Percentiles rank a stretch among this genome's conserved stretches.
These are phyloP conservation scores for Lasiodiplodia sp. DNA, from an alignment of 2,329 filamentous ascomycete species.

Conservation along the genomic window DNA sequence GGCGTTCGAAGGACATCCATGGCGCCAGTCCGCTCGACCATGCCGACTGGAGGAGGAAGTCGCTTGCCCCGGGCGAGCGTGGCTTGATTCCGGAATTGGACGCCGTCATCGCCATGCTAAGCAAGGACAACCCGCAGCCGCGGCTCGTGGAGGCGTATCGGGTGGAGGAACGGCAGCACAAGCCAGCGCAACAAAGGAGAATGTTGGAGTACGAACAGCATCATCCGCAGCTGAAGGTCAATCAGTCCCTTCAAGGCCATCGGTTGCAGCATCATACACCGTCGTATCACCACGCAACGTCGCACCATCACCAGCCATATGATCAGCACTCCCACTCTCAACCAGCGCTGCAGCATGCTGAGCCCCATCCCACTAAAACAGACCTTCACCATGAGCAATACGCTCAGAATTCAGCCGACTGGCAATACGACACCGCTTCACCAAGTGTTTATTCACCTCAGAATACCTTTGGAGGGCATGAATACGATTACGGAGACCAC, in stretches of 20 bases:
- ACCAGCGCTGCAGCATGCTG: neutral
- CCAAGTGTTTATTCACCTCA: neutral
- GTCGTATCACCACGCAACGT: neutral
- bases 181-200: neutral
- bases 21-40: neutral
- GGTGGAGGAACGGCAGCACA: neutral
- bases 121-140: neutral
- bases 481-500: neutral
- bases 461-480: neutral
- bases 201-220: neutral
- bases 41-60: neutral
- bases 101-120: conserved; percentile 1
- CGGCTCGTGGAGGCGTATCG: neutral
- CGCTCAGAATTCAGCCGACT: neutral
- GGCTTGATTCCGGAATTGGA: neutral
- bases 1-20: neutral
- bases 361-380: neutral
- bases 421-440: neutral
- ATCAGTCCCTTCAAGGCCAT: neutral
- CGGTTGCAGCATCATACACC: neutral
- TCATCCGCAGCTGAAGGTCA: neutral
- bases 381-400: neutral
- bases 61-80: neutral
- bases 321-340: neutral
- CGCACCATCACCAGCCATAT: neutral